Base-by-base conservation (phyloP, 768 basidiomycete genomes). In the Russula emetica region DNA sequence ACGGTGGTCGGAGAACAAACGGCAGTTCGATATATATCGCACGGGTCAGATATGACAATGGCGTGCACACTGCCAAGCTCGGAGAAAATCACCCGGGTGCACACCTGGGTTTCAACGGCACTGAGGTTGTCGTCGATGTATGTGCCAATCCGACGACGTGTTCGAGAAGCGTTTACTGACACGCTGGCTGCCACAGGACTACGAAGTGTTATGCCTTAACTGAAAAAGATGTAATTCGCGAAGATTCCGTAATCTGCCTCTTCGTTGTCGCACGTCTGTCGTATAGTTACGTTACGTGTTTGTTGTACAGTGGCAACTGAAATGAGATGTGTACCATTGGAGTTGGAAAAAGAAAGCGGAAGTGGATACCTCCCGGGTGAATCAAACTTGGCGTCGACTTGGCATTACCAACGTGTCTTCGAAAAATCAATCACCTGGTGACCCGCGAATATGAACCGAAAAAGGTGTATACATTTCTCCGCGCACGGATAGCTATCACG, bases 1-100 rank as follows among this genome's bases (percentile, higher is more conserved):
- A 89, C 64, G 89, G 85, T 55, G 89, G 89, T 2, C 76, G 73
- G 32, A 88, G 90, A 71, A 75, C 78, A 18, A 79, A 85, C 62
- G 86, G 86, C n/a, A 76, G 78, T 1, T 77, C 76, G 8, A 75
- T 88, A 18, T 89, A 81, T 72, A 76, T 91, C 61, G 84, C 81
- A 5, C 80, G 83, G 69, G 88, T 85, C 3, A 75, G 77, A 14
- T 71, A 85, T 74, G 74, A 82, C 14, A 76, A 75, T 24, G 79
- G 77, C 10, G 76, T 79, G 38, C 80, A 84, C 70, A 85, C 87
- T 7, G 88, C 87, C n/a, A 90, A 89, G 73, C 78, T 78, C 34
- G 80, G 82, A 68, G 77, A 79, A 69, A 78, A 78, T 45, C 74
- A 80, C 53, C 80, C 84, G 60, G 84, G 83, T 77, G 67, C 66